Base-by-base conservation (phyloP, 768 basidiomycete genomes). In the Boletus tomentosulus region DNA sequence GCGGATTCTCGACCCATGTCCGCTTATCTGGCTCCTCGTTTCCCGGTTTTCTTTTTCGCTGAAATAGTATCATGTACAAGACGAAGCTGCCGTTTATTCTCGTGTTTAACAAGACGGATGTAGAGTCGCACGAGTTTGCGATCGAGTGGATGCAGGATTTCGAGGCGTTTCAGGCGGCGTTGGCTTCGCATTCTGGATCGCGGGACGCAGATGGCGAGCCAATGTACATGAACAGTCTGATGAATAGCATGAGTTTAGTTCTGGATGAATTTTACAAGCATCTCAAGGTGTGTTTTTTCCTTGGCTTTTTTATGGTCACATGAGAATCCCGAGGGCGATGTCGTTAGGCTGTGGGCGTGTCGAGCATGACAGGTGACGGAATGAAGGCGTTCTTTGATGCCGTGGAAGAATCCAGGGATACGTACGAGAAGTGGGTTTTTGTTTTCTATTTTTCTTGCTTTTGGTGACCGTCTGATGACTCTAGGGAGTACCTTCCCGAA, bases 131-230 rank as follows among this genome's bases (percentile, higher is more conserved):
- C 67, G 80, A 84, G 37, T 98, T 97, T 70, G 97, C 97, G 10
- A 58, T 97, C 28, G 92, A 95, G 57, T 99, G 97, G 97, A 98
- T 98, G 96, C 78, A 83, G 44, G 97, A 99, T 67, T 99, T 98
- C 64, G 96, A 99, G 69, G 83, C 82, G 25, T 99, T 98, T 72
- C 97, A 98, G 67, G 80, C 77, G 3, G 96, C 95, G 1, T 73
- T 99, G 50, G 83, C 87, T 3, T 76, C 85, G 2, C 85, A 89
- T 63, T 74, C 76, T 48, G 82, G 83, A 11, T 79, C 80, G 25
- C 77, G 79, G 50, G 86, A 90, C 67, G 77, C 85, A 5, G 87
- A 94, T 57, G 94, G 91, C 48, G 97, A 96, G 65, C 90, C 92
- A 46, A 94, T 89, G 38, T 98, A 98, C 70, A 97, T 98, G 94